phyloP scores from a whole-genome alignment of 176 grass and related monocot species.

The Rhynchospora breviuscula region DNA sequence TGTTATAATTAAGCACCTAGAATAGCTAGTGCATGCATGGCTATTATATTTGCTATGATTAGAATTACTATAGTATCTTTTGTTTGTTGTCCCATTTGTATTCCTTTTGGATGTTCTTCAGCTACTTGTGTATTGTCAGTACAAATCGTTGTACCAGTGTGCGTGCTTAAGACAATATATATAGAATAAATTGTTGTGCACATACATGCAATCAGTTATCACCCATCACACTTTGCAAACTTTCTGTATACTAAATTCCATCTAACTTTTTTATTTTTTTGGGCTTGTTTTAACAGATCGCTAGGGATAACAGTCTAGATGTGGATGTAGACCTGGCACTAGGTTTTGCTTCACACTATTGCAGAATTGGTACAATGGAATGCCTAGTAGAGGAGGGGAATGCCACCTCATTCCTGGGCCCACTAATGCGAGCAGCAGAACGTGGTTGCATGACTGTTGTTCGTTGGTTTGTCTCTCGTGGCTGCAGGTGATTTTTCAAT shows the following conservation, averaged over 20 bases:
- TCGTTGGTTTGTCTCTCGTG: conserved; percentile 60
- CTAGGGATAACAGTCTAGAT: conserved; percentile 57
- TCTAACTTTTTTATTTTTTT: neutral
- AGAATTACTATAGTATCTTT: neutral
- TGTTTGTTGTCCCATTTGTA: neutral
- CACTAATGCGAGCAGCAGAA: conserved; percentile 68
- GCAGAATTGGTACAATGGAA: conserved; percentile 76
- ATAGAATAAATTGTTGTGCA: neutral
- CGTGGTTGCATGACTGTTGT: conserved; percentile 64
- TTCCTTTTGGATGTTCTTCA: neutral
- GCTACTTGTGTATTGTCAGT: neutral
- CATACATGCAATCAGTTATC: neutral
- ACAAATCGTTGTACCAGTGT: neutral
- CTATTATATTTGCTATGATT: neutral
- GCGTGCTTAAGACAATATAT: neutral
- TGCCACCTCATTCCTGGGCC: conserved; percentile 52
- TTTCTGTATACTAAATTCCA: conserved; percentile 7
- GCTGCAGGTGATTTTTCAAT: conserved; percentile 17
- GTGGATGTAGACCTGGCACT: conserved; percentile 67
- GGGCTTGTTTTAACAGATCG: conserved; percentile 43
- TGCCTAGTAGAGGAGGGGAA: conserved; percentile 71
- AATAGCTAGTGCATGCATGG: neutral
- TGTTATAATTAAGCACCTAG: neutral
- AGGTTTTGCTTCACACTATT: conserved; percentile 62
- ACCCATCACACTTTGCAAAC: neutral